These are phyloP conservation scores for Luffa aegyptiaca DNA, from an alignment of 306 rosid species.

Conservation along the genomic window DNA sequence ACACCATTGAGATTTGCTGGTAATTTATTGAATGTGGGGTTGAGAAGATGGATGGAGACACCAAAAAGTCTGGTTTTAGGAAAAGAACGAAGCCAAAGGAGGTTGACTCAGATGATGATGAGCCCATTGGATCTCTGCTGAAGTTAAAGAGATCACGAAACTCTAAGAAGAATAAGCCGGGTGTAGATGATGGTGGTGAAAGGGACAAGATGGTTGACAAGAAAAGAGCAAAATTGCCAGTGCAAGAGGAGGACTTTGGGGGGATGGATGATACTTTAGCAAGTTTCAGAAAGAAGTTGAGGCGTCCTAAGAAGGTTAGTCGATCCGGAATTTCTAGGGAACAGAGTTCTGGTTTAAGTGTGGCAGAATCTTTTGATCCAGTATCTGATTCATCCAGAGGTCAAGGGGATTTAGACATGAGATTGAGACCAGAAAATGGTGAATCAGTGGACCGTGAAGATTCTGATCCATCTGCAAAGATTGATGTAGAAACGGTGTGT, in stretches of 20 bases:
- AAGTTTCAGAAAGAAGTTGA: slow-evolving; percentile 82
- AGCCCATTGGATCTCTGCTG: slow-evolving; percentile 74
- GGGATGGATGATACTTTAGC: slow-evolving; percentile 93
- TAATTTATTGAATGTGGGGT: slow-evolving; percentile 27
- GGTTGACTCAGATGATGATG: slow-evolving; percentile 61
- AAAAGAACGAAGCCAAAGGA: slow-evolving; percentile 49
- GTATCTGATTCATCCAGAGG: slow-evolving; percentile 17
- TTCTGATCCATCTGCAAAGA: slow-evolving; percentile 16
- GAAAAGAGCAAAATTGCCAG: slow-evolving; percentile 13
- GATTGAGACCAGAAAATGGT: slow-evolving; percentile 13
- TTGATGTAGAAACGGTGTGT: slow-evolving; percentile 17
- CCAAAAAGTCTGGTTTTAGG: slow-evolving; percentile 39
- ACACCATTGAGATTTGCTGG: background rate
- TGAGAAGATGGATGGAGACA: slow-evolving; percentile 56
- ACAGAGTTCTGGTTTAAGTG: slow-evolving; percentile 26
- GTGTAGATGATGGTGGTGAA: slow-evolving; percentile 23
- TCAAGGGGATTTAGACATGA: slow-evolving; percentile 18
- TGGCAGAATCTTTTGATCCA: slow-evolving; percentile 22
- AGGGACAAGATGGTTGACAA: slow-evolving; percentile 31
- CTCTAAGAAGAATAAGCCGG: slow-evolving; percentile 42
- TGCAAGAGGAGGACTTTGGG: slow-evolving; percentile 41
- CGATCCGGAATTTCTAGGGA: slow-evolving; percentile 39
- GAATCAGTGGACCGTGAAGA: slow-evolving; percentile 11
- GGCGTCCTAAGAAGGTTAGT: slow-evolving; percentile 69
- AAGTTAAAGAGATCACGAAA: slow-evolving; percentile 46